These are phyloP conservation scores for Musa acuminata DNA, from an alignment of 176 grass and related monocot genomes.

Conservation along the genomic window DNA sequence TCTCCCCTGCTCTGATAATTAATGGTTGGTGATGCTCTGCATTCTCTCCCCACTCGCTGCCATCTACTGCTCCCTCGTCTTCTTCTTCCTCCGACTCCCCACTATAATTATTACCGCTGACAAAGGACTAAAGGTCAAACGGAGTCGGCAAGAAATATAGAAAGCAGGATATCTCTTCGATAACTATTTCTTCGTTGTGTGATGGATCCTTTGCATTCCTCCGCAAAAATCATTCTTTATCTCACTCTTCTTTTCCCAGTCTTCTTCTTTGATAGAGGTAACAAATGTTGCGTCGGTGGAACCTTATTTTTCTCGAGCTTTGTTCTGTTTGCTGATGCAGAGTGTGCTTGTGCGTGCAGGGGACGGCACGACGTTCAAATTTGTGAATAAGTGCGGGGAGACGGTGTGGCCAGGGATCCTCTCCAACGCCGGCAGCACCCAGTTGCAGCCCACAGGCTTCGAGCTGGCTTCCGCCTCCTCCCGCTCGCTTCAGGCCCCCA, in stretches of 20 bases:
- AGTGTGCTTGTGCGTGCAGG: not conserved
- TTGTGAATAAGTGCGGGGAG: not conserved
- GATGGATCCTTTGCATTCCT: too few relatives aligned
- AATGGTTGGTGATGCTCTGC: not conserved
- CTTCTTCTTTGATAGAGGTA: not conserved
- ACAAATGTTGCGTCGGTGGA: not conserved
- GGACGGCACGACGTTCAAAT: not conserved
- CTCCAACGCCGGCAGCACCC: slow-evolving; percentile 3
- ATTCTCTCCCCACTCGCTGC: not conserved
- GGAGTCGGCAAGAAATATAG: too few relatives aligned
- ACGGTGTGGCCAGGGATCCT: slow-evolving; percentile 10
- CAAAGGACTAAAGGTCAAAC: too few relatives aligned
- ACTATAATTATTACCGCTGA: not conserved
- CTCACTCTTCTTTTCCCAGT: not conserved
- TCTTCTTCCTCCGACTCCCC: not conserved
- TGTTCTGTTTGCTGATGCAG: not conserved
- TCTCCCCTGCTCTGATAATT: not conserved
- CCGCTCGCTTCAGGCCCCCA: not conserved
- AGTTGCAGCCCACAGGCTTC: slow-evolving; percentile 6
- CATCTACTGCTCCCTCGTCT: not conserved
- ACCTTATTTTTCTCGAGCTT: not conserved
- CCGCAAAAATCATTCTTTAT: not conserved
- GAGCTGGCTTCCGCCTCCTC: not conserved
- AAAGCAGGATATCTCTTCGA: too few relatives aligned
- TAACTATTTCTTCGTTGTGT: too few relatives aligned